Evolutionary conservation across 1,284 basidiomycete species (phyloP).

Genomic region (Porodaedalea pini): DNA sequence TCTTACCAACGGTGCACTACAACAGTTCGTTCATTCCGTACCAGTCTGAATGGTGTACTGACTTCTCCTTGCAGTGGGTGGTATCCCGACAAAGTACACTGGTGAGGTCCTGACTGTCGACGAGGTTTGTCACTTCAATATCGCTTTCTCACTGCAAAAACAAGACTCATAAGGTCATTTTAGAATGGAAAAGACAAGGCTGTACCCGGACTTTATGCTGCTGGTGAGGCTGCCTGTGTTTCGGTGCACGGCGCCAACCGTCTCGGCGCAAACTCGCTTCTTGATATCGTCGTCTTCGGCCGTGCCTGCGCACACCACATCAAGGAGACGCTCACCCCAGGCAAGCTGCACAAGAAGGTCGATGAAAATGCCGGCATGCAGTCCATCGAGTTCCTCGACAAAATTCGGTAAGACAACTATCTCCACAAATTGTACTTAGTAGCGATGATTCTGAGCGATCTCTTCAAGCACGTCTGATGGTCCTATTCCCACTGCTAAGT

Average conservation of each 20-base stretch:
- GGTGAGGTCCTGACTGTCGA: slow-evolving; percentile 92
- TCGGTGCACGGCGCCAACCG: slow-evolving; percentile 99
- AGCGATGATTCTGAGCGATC: not conserved
- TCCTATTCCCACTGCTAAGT: slow-evolving; percentile 82
- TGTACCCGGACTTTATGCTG: slow-evolving; percentile 97
- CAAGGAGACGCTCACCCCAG: slow-evolving; percentile 85
- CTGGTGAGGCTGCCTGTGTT: slow-evolving; percentile 98
- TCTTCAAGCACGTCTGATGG: slow-evolving; percentile 68
- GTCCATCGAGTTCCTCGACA: slow-evolving; percentile 88
- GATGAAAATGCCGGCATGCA: slow-evolving; percentile 85
- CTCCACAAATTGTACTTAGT: not conserved
- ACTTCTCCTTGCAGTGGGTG: slow-evolving; percentile 73
- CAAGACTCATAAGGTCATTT: not conserved
- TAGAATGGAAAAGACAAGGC: slow-evolving; percentile 87
- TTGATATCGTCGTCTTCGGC: slow-evolving; percentile 99
- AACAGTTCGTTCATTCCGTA: slow-evolving; percentile 64
- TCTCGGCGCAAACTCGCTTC: slow-evolving; percentile 97
- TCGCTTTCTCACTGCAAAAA: not conserved
- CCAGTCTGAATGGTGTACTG: slow-evolving; percentile 15
- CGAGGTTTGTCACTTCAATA: slow-evolving; percentile 37
- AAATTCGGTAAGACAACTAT: slow-evolving; percentile 55
- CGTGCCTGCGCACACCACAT: slow-evolving; percentile 99
- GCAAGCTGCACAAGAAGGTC: slow-evolving; percentile 89
- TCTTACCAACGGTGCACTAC: slow-evolving; percentile 94
- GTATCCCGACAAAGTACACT: slow-evolving; percentile 98